Evolutionary conservation across 1,139 yeast genomes (phyloP).

Genomic region (Blastobotrys serpentis): DNA sequence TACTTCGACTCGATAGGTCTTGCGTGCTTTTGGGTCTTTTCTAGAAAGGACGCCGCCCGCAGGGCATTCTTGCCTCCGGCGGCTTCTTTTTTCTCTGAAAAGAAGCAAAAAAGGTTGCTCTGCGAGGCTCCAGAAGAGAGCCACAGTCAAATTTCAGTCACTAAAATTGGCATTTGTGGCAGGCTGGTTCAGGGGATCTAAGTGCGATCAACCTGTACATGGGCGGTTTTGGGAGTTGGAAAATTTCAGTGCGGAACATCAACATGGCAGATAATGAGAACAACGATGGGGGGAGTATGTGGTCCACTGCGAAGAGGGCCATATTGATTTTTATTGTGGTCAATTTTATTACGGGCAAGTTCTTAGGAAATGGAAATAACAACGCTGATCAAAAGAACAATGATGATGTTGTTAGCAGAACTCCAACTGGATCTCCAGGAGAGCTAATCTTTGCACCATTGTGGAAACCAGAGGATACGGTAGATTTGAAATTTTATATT

Average conservation of each 20-base stretch:
- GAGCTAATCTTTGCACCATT: slow-evolving; percentile 2
- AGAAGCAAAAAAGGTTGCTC: no score
- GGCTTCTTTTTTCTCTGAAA: no score
- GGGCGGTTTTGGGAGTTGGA: neutral
- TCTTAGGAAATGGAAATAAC: neutral
- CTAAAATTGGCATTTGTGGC: no score
- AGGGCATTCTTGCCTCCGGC: no score
- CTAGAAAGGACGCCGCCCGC: no score
- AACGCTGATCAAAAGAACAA: neutral
- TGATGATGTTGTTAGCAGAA: neutral
- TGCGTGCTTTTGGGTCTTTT: no score
- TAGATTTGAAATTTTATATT: slow-evolving; percentile 1
- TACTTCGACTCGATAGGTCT: no score
- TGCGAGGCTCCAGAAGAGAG: no score
- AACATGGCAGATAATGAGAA: neutral
- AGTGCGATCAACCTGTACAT: no score
- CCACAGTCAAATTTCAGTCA: no score
- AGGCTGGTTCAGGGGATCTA: no score
- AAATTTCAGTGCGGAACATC: neutral
- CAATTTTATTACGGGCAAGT: slow-evolving; percentile 4
- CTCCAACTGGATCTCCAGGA: neutral
- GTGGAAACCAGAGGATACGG: slow-evolving; percentile 3
- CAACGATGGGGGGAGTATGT: neutral
- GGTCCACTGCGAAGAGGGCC: slow-evolving; percentile 1
- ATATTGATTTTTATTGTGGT: slow-evolving; percentile 1